Evolutionary conservation across 2,329 filamentous ascomycete species (phyloP), one percentile per base, ranked within the genome.

Genomic region (Coniochaeta hoffmannii): DNA sequence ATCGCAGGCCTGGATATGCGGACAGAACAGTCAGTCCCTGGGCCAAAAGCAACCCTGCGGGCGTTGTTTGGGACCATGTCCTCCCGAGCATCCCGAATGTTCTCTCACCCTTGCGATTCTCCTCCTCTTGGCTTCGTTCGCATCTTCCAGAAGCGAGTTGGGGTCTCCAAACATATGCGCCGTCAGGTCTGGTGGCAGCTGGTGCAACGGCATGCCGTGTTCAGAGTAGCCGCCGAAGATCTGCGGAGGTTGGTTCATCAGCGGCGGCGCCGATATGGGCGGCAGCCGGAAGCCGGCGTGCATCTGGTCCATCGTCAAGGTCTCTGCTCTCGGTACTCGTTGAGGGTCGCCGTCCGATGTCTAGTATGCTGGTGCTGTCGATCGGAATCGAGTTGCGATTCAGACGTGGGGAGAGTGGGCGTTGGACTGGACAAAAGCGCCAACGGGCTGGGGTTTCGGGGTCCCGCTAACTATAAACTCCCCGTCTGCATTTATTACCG

Each of bases 1-100:
- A 65, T 96, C 92, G 74, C 91, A 96, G 53, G 91, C 91, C 89
- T 92, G 58, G 91, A 90, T 88, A 92, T n/a, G 58, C 50, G 26
- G 50, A 46, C 2, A 50, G 35, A 36, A 15, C 15, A 12, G 41
- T 46, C 41, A 46, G 41, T 22, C 5, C 41, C 22, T 12, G 26
- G 5, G 11, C 12, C 10, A 46, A 28, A 11, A 22, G 36, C 35
- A 36, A 14, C 14, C 10, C 35, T 4, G 35, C 10, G 19, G 7
- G 30, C 30, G 7, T 59, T 56, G 7, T 59, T 56, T 59, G 60
- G 57, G 26, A 54, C 36, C n/a, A 11, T 41, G 17, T 22, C 22
- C 34, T 36, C n/a, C n/a, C 17, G 36, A 22, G 36, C n/a, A 10
- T 41, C 17, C 5, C 12, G 17, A 22, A 41, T 41, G 12, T 49